phyloP scores from a whole-genome alignment of 176 grass and related monocot genomes.

The Zoysia japonica region DNA sequence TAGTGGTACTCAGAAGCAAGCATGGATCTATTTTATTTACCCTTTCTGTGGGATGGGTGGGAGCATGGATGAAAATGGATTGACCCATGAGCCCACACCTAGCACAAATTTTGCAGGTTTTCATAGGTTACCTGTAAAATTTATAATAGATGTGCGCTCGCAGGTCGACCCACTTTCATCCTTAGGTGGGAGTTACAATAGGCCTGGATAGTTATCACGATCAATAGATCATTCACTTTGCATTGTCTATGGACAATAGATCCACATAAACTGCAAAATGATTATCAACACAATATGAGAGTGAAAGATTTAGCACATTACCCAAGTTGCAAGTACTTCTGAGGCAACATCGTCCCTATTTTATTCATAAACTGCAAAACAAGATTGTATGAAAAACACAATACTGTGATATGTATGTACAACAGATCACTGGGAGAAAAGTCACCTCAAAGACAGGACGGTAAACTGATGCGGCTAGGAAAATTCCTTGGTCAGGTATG shows the following conservation, averaged over 20 bases:
- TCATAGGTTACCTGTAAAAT: no score
- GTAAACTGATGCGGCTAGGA: slow-evolving; percentile 91
- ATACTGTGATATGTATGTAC: not conserved
- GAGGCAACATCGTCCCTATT: slow-evolving; percentile 74
- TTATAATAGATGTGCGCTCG: no score
- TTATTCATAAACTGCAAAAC: slow-evolving; percentile 93
- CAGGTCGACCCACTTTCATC: no score
- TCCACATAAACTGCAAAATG: slow-evolving; percentile 18
- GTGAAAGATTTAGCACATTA: slow-evolving; percentile 46
- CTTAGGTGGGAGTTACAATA: no score
- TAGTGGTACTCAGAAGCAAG: not conserved
- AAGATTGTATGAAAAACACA: slow-evolving; percentile 35
- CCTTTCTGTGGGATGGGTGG: no score
- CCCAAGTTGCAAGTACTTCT: slow-evolving; percentile 82
- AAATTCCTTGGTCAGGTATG: slow-evolving; percentile 96
- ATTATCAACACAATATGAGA: slow-evolving; percentile 27
- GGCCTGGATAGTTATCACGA: no score
- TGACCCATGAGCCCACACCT: no score
- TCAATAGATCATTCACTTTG: not conserved
- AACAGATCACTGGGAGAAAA: slow-evolving; percentile 30
- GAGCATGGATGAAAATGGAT: no score
- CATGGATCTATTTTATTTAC: not conserved
- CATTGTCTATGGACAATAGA: slow-evolving; percentile 8
- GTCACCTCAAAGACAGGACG: slow-evolving; percentile 93
- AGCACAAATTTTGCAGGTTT: no score